A percentile compares a stretch with the other conserved stretches of the same genome.
Conservation (phyloP, 2,329 filamentous ascomycete species). For the Purpureocillium takamizusanense region DNA sequence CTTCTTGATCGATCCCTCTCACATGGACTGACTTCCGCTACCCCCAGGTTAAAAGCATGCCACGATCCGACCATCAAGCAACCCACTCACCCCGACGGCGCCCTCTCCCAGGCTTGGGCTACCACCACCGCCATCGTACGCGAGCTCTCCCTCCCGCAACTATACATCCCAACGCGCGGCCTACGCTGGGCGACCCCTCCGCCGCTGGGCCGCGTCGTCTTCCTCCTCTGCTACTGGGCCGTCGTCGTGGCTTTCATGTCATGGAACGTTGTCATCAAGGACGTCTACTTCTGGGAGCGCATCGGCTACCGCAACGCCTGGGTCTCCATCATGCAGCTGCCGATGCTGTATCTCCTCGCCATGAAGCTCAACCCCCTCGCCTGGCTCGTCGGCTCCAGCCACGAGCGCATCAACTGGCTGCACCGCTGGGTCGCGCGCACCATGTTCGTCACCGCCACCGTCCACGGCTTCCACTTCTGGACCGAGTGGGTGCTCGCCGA, state of each 20-base stretch:
- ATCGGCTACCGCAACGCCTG: constrained; percentile 61
- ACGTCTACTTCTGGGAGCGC: constrained; percentile 52
- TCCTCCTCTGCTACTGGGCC: constrained; percentile 49
- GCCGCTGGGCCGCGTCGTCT: constrained; percentile 44
- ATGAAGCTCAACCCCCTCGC: constrained; percentile 53
- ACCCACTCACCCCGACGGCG: constrained; percentile 42
- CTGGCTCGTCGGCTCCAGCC: constrained; percentile 50
- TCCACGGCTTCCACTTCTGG: constrained; percentile 65
- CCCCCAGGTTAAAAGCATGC: constrained; percentile 38
- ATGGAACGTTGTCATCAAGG: constrained; percentile 35
- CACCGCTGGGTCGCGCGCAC: constrained; percentile 65
- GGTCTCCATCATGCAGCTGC: constrained; percentile 56
- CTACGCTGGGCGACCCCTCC: constrained; percentile 50
- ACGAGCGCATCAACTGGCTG: constrained; percentile 65
- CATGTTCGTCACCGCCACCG: constrained; percentile 57
- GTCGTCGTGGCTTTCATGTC: constrained; percentile 50
- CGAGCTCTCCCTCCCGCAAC: constrained; percentile 47
- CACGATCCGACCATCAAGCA: constrained; percentile 32
- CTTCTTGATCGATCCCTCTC: neutral
- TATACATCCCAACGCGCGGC: constrained; percentile 35
- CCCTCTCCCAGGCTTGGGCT: constrained; percentile 42
- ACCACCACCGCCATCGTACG: constrained; percentile 48
- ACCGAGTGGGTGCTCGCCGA: constrained; percentile 51
- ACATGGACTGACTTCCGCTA: too few relatives aligned
- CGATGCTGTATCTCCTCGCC: constrained; percentile 53